Conservation (phyloP, 331 rosid species). For the Spiraea crenata region DNA sequence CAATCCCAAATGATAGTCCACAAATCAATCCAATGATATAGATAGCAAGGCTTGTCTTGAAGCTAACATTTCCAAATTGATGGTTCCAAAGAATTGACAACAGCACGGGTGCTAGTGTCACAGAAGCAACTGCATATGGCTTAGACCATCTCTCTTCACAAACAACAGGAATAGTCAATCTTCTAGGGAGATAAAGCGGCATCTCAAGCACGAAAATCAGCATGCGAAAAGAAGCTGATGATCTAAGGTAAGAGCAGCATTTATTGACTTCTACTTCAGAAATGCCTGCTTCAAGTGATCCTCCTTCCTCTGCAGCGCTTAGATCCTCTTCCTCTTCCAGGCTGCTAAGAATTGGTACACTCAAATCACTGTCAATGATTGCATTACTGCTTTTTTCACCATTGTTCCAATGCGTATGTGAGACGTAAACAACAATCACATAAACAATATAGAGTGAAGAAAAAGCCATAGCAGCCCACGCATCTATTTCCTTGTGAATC, state of each 20-base stretch:
- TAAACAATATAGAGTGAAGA: constrained; percentile 57
- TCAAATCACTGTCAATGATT: constrained; percentile 30
- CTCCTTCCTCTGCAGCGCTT: background rate
- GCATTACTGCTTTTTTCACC: constrained; percentile 14
- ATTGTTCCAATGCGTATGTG: constrained; percentile 37
- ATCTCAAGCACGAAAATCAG: constrained; percentile 45
- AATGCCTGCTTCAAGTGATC: background rate
- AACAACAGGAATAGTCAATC: constrained; percentile 83
- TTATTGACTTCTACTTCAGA: constrained; percentile 3
- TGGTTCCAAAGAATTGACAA: constrained; percentile 49
- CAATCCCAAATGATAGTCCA: constrained; percentile 49
- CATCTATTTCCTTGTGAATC: constrained; percentile 46
- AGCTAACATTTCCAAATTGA: constrained; percentile 15
- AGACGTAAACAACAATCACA: constrained; percentile 58
- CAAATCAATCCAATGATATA: constrained; percentile 38
- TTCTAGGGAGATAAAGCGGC: constrained; percentile 86
- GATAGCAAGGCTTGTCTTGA: constrained; percentile 25
- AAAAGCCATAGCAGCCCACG: constrained; percentile 61
- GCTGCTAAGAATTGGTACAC: constrained; percentile 11
- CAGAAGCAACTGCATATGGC: constrained; percentile 66
- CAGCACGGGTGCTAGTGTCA: constrained; percentile 64
- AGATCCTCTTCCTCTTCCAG: constrained; percentile 22
- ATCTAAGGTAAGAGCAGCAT: constrained; percentile 8
- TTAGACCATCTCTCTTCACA: constrained; percentile 82
- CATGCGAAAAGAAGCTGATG: constrained; percentile 1